Evolutionary conservation across 345 rosid species (phyloP).

Genomic region (Syzygium jambos): DNA sequence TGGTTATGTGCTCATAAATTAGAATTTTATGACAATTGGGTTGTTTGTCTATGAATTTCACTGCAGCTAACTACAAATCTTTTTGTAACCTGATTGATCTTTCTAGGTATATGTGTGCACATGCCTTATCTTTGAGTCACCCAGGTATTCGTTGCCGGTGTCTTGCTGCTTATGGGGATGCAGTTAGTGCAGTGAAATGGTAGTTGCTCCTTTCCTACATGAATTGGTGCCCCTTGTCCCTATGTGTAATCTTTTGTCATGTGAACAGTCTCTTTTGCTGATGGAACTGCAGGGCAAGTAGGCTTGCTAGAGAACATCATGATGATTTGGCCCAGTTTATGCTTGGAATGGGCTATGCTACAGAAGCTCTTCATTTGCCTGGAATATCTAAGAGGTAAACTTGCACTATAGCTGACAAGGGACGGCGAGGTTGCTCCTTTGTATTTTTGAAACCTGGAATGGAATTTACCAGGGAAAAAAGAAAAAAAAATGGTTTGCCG

Average conservation of each 20-base stretch:
- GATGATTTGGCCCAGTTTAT: slow-evolving; percentile 97
- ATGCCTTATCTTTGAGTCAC: slow-evolving; percentile 93
- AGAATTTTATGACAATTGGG: neutral
- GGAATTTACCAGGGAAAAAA: neutral
- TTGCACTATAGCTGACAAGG: neutral
- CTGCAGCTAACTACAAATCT: neutral
- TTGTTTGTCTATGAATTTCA: neutral
- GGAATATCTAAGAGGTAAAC: slow-evolving; percentile 94
- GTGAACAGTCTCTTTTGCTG: slow-evolving; percentile 1
- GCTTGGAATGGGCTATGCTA: slow-evolving; percentile 99
- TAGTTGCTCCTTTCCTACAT: slow-evolving; percentile 16
- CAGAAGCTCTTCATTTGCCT: slow-evolving; percentile 98
- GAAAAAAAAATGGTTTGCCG: neutral
- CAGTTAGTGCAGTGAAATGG: slow-evolving; percentile 99
- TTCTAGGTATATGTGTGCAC: slow-evolving; percentile 90
- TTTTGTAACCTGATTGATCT: neutral
- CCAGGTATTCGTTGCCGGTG: slow-evolving; percentile 98
- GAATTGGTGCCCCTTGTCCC: neutral
- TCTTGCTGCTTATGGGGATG: slow-evolving; percentile 97
- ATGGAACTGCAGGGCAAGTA: slow-evolving; percentile 70
- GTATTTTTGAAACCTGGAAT: neutral
- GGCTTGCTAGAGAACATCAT: slow-evolving; percentile 98
- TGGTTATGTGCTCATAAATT: neutral
- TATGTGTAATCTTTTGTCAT: neutral
- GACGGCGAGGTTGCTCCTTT: neutral